Percentiles rank a stretch among this genome's conserved stretches.
Conservation (phyloP, 805 yeast species). For the Wickerhamomyces subpelliculosus region DNA sequence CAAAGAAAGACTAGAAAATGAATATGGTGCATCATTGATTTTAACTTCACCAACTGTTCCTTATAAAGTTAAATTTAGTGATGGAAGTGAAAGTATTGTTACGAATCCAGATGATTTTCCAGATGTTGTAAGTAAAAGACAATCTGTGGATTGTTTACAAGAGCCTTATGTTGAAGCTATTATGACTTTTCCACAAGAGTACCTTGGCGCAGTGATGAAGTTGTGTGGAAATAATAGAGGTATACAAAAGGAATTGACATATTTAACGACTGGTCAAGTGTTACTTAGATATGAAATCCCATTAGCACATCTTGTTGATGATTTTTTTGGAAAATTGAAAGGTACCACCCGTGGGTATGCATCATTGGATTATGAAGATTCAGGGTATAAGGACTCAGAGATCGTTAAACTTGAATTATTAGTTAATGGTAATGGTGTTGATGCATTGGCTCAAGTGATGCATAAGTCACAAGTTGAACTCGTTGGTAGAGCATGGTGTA, state of each 20-base stretch:
- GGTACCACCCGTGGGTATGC: slow-evolving; percentile 91
- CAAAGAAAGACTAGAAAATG: slow-evolving; percentile 85
- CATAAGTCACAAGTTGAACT: slow-evolving; percentile 71
- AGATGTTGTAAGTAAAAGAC: slow-evolving; percentile 33
- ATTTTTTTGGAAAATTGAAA: slow-evolving; percentile 89
- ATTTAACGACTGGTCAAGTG: slow-evolving; percentile 74
- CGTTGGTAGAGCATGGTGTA: slow-evolving; percentile 77
- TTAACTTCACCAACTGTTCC: slow-evolving; percentile 97
- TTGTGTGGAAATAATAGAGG: slow-evolving; percentile 85
- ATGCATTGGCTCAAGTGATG: slow-evolving; percentile 87
- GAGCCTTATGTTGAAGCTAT: slow-evolving; percentile 90
- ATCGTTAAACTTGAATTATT: slow-evolving; percentile 82
- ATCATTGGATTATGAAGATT: slow-evolving; percentile 89
- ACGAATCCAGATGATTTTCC: slow-evolving; percentile 95
- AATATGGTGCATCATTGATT: slow-evolving; percentile 87
- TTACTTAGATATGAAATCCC: slow-evolving; percentile 76
- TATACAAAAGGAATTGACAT: slow-evolving; percentile 69
- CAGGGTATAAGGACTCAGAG: slow-evolving; percentile 75
- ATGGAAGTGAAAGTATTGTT: slow-evolving; percentile 58
- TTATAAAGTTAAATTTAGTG: slow-evolving; percentile 62
- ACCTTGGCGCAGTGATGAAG: slow-evolving; percentile 79
- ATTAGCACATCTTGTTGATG: slow-evolving; percentile 85
- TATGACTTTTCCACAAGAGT: slow-evolving; percentile 88
- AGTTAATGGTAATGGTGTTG: slow-evolving; percentile 84
- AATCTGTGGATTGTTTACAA: slow-evolving; percentile 43